Conservation (phyloP, 148 eudicot genomes). For the Selenicereus undatus region DNA sequence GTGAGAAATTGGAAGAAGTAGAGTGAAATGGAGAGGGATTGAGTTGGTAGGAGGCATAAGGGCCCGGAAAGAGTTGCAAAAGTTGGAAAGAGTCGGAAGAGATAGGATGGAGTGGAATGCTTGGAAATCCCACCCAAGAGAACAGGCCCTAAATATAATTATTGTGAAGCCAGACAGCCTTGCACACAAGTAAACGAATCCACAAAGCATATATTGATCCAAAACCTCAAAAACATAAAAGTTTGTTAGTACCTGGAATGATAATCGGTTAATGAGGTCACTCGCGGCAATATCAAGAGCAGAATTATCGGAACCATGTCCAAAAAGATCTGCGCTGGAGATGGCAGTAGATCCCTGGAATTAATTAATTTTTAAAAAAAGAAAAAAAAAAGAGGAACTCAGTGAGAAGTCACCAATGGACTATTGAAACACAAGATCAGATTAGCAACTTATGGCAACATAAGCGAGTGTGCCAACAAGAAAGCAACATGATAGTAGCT, state of each 20-base stretch:
- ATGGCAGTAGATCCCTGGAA: constrained; percentile 84
- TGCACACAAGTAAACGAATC: neutral
- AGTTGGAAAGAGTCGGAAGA: too few relatives aligned
- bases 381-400: neutral
- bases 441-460: neutral
- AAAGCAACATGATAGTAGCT: neutral
- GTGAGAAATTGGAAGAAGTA: too few relatives aligned
- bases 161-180: neutral
- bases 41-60: too few relatives aligned
- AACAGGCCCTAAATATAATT: neutral
- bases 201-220: neutral
- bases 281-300: constrained; percentile 64
- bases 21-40: too few relatives aligned
- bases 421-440: neutral
- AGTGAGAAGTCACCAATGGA: neutral
- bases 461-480: neutral
- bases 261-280: constrained; percentile 78
- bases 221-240: neutral
- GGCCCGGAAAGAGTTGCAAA: too few relatives aligned
- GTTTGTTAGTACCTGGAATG: constrained; percentile 64
- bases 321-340: constrained; percentile 97
- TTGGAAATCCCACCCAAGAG: too few relatives aligned
- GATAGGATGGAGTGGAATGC: too few relatives aligned
- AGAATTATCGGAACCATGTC: constrained; percentile 41
- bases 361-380: neutral